Evolutionary conservation across 2,329 filamentous ascomycete species (phyloP).

Genomic region (Amauroascus niger): DNA sequence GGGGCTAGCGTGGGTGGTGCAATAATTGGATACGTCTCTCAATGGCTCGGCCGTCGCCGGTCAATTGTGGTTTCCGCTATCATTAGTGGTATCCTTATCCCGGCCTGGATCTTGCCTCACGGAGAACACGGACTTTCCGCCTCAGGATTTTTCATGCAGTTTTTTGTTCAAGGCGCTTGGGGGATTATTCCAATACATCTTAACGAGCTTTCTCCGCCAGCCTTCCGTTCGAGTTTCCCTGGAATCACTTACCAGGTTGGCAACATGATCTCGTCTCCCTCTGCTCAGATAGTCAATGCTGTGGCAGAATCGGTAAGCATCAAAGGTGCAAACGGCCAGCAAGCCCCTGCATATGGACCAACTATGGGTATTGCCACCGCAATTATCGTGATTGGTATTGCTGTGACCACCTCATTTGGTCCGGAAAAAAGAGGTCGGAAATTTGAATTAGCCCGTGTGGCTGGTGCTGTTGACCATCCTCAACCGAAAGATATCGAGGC

Average conservation of each 20-base stretch:
- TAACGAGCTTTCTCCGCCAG: conserved; percentile 54
- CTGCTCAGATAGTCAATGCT: conserved; percentile 67
- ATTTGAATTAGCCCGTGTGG: conserved; percentile 54
- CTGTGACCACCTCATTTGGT: conserved; percentile 57
- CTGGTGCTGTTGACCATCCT: conserved; percentile 27
- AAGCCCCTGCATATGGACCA: conserved; percentile 61
- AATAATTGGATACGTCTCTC: conserved; percentile 63
- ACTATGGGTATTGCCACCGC: conserved; percentile 67
- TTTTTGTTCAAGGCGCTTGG: conserved; percentile 70
- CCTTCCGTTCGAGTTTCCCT: conserved; percentile 54
- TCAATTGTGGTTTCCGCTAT: conserved; percentile 51
- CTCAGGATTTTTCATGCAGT: conserved; percentile 75
- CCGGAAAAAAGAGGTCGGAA: conserved; percentile 63
- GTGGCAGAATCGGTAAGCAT: conserved; percentile 56
- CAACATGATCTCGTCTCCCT: conserved; percentile 52
- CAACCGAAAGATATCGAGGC: conserved; percentile 6
- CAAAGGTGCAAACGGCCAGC: conserved; percentile 44
- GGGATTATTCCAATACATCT: conserved; percentile 61
- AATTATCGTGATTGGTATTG: conserved; percentile 63
- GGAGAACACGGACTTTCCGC: conserved; percentile 49
- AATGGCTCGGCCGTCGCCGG: conserved; percentile 61
- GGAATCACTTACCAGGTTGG: conserved; percentile 56
- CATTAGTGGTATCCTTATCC: conserved; percentile 58
- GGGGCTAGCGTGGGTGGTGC: conserved; percentile 66
- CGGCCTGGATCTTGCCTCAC: conserved; percentile 58